Evolutionary conservation across 176 grass and related monocot species (phyloP).

Genomic region (Aegilops bicornis): DNA sequence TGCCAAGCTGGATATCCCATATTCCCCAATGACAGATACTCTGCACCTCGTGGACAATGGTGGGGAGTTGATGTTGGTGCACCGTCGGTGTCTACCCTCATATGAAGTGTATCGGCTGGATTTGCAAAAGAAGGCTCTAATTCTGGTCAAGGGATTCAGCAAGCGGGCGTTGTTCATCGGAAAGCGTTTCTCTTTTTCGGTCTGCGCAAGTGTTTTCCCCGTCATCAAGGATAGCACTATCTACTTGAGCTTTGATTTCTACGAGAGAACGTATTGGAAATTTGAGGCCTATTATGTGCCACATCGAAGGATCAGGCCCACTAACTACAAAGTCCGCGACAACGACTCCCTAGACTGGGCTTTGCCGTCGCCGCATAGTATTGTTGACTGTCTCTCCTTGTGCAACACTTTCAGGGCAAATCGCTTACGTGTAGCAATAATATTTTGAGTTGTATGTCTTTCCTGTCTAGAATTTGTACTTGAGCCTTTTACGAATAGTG

Average conservation of each 20-base stretch:
- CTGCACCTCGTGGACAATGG: conserved; percentile 2
- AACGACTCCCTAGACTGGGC: neutral
- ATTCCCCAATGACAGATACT: fast-evolving
- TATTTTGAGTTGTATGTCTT: neutral
- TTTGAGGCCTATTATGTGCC: neutral
- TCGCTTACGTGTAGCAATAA: neutral
- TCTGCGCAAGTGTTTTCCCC: neutral
- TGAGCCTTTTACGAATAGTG: no score
- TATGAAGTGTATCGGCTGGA: neutral
- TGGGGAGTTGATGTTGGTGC: neutral
- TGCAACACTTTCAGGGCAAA: neutral
- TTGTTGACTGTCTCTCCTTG: neutral
- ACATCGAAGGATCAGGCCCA: neutral
- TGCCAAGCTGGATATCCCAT: neutral
- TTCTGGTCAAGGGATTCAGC: neutral
- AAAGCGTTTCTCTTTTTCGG: neutral
- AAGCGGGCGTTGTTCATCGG: neutral
- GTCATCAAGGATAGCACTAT: neutral
- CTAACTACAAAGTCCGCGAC: neutral
- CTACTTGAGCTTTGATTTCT: neutral
- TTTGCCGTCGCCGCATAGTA: neutral
- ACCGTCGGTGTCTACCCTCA: neutral
- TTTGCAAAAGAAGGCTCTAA: neutral
- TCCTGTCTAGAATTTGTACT: neutral
- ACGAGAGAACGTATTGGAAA: neutral